Evolutionary conservation across 768 basidiomycete genomes (phyloP).

Genomic region (Crepidotus variabilis): DNA sequence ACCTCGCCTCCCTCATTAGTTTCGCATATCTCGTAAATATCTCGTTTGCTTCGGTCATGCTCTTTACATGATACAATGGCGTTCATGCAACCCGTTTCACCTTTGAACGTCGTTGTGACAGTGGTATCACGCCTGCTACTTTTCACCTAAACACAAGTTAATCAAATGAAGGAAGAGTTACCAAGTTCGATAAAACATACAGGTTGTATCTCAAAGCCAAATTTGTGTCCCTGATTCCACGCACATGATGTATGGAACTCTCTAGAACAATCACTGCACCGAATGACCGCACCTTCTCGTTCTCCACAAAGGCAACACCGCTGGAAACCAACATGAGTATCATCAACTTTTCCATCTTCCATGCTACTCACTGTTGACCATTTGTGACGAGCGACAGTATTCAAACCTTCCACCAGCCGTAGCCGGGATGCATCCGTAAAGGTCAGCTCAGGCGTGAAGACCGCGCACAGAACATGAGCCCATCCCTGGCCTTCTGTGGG

Average conservation of each 20-base stretch:
- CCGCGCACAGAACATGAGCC: constrained; percentile 88
- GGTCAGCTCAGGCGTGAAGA: constrained; percentile 80
- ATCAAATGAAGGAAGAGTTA: background rate
- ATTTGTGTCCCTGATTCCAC: constrained; percentile 77
- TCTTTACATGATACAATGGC: constrained; percentile 77
- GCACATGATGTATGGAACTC: constrained; percentile 91
- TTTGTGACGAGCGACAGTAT: constrained; percentile 61
- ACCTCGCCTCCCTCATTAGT: constrained; percentile 82
- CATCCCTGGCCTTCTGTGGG: constrained; percentile 93
- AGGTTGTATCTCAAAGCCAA: constrained; percentile 90
- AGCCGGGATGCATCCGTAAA: constrained; percentile 75
- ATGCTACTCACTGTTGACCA: constrained; percentile 65
- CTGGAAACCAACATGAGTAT: constrained; percentile 31
- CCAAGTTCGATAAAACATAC: constrained; percentile 38
- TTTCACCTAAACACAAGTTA: constrained; percentile 56
- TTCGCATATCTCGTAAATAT: constrained; percentile 83
- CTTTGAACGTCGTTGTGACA: constrained; percentile 68
- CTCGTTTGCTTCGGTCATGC: constrained; percentile 61
- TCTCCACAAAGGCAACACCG: constrained; percentile 73
- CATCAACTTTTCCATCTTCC: background rate
- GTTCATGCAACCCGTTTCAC: constrained; percentile 74
- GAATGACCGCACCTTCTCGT: constrained; percentile 72
- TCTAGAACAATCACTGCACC: constrained; percentile 77
- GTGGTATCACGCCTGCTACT: constrained; percentile 67
- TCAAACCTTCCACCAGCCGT: constrained; percentile 83